A percentile compares a stretch with the other conserved stretches of the same genome.
Conservation (phyloP, 2,329 filamentous ascomycete genomes). For the Plenodomus tracheiphilus region DNA sequence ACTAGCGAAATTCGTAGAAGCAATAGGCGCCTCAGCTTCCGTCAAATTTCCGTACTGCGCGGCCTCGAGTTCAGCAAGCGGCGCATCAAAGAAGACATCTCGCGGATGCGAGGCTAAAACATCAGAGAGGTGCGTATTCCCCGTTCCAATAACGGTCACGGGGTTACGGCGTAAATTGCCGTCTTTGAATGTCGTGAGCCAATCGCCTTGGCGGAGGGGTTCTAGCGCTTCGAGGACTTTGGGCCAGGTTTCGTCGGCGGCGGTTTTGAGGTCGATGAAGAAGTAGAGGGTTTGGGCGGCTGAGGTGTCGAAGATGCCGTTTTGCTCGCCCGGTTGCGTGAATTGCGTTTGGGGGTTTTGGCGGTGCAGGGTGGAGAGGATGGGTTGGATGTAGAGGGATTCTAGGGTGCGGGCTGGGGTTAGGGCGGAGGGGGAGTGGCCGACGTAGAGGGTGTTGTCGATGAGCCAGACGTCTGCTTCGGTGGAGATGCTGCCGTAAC, state of each 20-base stretch:
- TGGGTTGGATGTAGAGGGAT: slow-evolving; percentile 63
- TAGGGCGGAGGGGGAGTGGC: slow-evolving; percentile 59
- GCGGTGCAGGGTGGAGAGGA: slow-evolving; percentile 58
- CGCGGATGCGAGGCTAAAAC: slow-evolving; percentile 45
- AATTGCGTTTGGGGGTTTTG: slow-evolving; percentile 61
- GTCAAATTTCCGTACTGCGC: slow-evolving; percentile 52
- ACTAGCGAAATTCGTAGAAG: slow-evolving; percentile 55
- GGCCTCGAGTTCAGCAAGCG: slow-evolving; percentile 51
- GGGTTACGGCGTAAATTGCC: slow-evolving; percentile 51
- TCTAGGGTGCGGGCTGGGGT: slow-evolving; percentile 58
- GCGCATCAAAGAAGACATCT: slow-evolving; percentile 65
- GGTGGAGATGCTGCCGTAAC: slow-evolving; percentile 59
- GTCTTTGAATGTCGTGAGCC: slow-evolving; percentile 58
- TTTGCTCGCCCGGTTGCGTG: slow-evolving; percentile 50
- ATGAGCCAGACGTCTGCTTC: slow-evolving; percentile 66
- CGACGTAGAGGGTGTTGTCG: slow-evolving; percentile 60
- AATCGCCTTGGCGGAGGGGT: slow-evolving; percentile 58
- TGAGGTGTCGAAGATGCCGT: slow-evolving; percentile 66
- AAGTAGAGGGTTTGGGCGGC: slow-evolving; percentile 63
- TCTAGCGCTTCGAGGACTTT: slow-evolving; percentile 59
- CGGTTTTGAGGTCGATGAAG: slow-evolving; percentile 67
- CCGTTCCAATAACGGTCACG: slow-evolving; percentile 66
- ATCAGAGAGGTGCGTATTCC: slow-evolving; percentile 50
- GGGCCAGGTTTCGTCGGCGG: slow-evolving; percentile 59
- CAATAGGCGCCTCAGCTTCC: slow-evolving; percentile 55